Evolutionary conservation across 208 protist genomes (phyloP), one percentile per base, ranked within the genome.

Genomic region (Crithidia acanthocephali): DNA sequence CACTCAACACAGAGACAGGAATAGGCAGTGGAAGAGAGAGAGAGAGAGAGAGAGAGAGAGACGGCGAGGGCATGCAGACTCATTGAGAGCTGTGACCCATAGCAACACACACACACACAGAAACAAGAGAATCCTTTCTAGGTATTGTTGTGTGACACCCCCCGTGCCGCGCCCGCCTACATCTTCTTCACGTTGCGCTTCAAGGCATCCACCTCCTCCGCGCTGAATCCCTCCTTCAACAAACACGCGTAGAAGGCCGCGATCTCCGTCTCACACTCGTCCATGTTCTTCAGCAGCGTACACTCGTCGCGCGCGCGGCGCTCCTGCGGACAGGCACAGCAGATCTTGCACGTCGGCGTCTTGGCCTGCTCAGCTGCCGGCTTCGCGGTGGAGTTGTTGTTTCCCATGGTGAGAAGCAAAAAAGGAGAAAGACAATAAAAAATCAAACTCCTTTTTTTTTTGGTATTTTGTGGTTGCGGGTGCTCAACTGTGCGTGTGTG

Each of bases 301-400:
- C 91, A 96, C 70, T 96, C 91, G 61, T 96, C 91, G 18, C 91
- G 77, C 28, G 67, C 71, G 32, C 83, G 81, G 22, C 89, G 85
- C 72, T 90, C 83, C 25, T 78, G 63, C 23, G 91, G 91, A 51
- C 91, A 96, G 33, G 91, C 91, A 58, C 91, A 96, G 52, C 91
- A 96, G 22, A 96, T 96, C 65, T 89, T 94, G 68, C 91, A 96
- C 27, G 48, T 65, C n/a, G 91, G 91, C 32, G 27, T 76, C 60
- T 42, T 42, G 9, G 37, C 9, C 37, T 42, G 37, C 13, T 76
- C 80, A 18, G 55, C 74, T 16, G 30, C 50, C 45, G 30, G 16
- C n/a, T 48, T 25, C 15, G 25, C 25, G 67, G 68, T n/a, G 32
- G 62, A 18, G 52, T 62, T 72, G 58, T 44, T 70, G 25, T 44